Evolutionary conservation across 2,329 filamentous ascomycete genomes (phyloP).

Genomic region (Aspergillus sp.): DNA sequence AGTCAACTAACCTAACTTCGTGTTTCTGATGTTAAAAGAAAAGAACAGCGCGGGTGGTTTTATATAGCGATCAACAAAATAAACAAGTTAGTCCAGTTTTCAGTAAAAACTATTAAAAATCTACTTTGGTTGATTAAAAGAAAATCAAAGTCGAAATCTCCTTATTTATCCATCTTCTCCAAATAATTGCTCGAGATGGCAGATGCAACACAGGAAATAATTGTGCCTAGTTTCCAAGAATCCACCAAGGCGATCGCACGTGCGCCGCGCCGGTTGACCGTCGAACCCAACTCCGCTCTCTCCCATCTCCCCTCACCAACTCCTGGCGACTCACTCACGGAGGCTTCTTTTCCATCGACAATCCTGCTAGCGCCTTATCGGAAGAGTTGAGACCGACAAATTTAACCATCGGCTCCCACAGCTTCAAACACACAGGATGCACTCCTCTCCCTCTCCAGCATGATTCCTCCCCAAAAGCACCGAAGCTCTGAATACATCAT

Average conservation of each 20-base stretch:
- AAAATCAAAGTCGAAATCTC: neutral
- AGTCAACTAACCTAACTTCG: no score
- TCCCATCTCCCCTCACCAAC: neutral
- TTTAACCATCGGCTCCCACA: constrained; percentile 1
- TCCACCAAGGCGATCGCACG: neutral
- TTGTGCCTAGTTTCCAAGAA: neutral
- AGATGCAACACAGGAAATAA: neutral
- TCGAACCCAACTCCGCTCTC: neutral
- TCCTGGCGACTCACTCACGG: neutral
- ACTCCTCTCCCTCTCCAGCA: constrained; percentile 21
- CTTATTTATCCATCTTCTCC: no score
- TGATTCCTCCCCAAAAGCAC: constrained; percentile 20
- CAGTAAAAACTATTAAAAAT: no score
- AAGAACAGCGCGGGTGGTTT: no score
- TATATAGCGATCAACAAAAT: neutral
- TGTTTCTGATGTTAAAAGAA: no score
- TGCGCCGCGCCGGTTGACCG: neutral
- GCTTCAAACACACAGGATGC: constrained; percentile 20
- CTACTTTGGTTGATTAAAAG: neutral
- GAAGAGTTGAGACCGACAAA: constrained; percentile 14
- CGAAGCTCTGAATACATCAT: constrained; percentile 1
- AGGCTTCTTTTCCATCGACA: neutral
- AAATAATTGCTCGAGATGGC: neutral
- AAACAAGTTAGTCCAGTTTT: neutral
- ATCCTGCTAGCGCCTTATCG: neutral